phyloP scores from a whole-genome alignment of 805 yeast species.

The Saccharomyces paradoxus region DNA sequence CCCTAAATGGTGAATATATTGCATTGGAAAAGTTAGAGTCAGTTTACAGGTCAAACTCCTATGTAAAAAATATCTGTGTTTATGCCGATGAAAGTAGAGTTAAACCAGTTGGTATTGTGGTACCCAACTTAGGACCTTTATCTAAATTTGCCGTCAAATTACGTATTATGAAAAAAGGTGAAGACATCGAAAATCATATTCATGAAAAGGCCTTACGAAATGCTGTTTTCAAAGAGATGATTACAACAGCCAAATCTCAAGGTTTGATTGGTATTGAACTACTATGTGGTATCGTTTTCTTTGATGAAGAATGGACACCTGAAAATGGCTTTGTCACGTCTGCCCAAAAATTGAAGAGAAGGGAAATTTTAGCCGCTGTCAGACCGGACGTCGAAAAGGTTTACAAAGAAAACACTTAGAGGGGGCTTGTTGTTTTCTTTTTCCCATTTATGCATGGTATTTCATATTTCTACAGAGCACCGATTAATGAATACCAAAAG shows the following conservation, averaged over 20 bases:
- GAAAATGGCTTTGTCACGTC: constrained; percentile 88
- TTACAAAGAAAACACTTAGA: constrained; percentile 29
- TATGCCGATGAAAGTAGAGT: constrained; percentile 84
- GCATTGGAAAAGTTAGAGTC: constrained; percentile 94
- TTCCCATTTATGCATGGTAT: background rate
- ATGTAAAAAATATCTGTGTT: constrained; percentile 77
- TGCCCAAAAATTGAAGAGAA: constrained; percentile 94
- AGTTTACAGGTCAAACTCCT: constrained; percentile 73
- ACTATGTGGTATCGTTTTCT: constrained; percentile 65
- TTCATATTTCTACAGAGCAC: background rate
- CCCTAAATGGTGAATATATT: constrained; percentile 93
- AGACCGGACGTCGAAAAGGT: constrained; percentile 58
- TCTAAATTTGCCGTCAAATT: constrained; percentile 51
- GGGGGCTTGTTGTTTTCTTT: background rate
- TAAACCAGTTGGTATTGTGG: constrained; percentile 85
- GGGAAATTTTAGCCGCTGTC: constrained; percentile 69
- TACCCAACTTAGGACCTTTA: constrained; percentile 66
- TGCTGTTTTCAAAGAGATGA: constrained; percentile 49
- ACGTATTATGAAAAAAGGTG: constrained; percentile 39
- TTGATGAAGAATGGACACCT: constrained; percentile 96
- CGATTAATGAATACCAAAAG: background rate
- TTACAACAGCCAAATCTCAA: constrained; percentile 69
- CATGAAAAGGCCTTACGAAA: constrained; percentile 48
- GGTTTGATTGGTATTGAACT: constrained; percentile 84
- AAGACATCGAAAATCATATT: constrained; percentile 41